A percentile compares a stretch with the other conserved stretches of the same genome.
Conservation (phyloP, 2,329 filamentous ascomycete genomes). For the Fusarium setosum region DNA sequence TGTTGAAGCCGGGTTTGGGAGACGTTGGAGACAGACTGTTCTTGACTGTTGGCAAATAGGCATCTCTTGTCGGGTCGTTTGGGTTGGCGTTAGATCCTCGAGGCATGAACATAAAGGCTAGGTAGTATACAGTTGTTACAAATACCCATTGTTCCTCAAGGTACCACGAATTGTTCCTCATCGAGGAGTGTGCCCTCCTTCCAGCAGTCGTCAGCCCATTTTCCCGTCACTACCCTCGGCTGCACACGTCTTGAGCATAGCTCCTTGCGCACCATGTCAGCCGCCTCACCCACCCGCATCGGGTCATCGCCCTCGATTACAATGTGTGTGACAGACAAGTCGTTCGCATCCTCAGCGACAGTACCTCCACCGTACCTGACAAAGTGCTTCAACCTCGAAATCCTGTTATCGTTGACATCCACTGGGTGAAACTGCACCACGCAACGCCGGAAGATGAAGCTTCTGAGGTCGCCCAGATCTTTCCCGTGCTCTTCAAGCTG, state of each 20-base stretch:
- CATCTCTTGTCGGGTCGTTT: neutral
- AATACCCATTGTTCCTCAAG: slow-evolving; percentile 30
- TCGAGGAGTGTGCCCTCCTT: slow-evolving; percentile 80
- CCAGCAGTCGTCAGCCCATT: slow-evolving; percentile 88
- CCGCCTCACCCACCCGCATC: slow-evolving; percentile 49
- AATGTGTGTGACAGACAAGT: slow-evolving; percentile 76
- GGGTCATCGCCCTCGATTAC: slow-evolving; percentile 62
- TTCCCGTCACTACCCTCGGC: slow-evolving; percentile 74
- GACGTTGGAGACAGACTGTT: slow-evolving; percentile 93
- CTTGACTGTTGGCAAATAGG: slow-evolving; percentile 85
- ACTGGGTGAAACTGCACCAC: slow-evolving; percentile 54
- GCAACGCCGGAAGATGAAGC: slow-evolving; percentile 64
- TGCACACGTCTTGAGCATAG: slow-evolving; percentile 61
- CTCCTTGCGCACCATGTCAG: slow-evolving; percentile 57
- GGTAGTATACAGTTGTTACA: slow-evolving; percentile 35
- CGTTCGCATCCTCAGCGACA: slow-evolving; percentile 62
- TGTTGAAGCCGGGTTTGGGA: slow-evolving; percentile 90
- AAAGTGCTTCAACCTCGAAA: slow-evolving; percentile 63
- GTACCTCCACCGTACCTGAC: slow-evolving; percentile 77
- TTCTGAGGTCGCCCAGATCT: slow-evolving; percentile 59
- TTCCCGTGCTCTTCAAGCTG: slow-evolving; percentile 68
- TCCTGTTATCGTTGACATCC: slow-evolving; percentile 45
- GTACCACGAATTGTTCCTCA: slow-evolving; percentile 71
- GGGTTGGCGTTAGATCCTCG: slow-evolving; percentile 7
- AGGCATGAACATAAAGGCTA: slow-evolving; percentile 28